phyloP scores from a whole-genome alignment of 2,329 filamentous ascomycete genomes.

The Fusarium coicis region DNA sequence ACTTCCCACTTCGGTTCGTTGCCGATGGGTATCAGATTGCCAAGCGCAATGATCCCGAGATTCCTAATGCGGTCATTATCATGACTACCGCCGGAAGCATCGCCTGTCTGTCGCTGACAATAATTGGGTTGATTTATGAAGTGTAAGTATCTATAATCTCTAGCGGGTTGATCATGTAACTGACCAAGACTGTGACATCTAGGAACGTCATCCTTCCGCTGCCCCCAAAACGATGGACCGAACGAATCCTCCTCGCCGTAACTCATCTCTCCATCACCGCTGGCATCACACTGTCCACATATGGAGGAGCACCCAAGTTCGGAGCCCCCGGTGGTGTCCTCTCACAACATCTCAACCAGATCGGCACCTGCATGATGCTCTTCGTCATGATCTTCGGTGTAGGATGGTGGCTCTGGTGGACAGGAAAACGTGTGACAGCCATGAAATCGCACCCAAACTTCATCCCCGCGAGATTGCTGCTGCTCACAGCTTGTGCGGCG shows the following conservation, averaged over 20 bases:
- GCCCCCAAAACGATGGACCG: background rate
- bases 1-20: background rate
- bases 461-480: background rate
- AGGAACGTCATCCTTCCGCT: background rate
- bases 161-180: fast-evolving
- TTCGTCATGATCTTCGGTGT: background rate
- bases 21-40: background rate
- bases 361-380: background rate
- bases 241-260: background rate
- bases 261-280: background rate
- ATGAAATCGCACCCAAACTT: background rate
- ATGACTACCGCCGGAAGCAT: background rate
- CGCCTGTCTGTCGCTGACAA: background rate
- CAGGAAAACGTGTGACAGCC: background rate
- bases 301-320: background rate
- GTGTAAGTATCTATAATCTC: background rate
- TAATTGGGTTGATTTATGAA: background rate
- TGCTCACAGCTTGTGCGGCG: background rate
- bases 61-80: background rate
- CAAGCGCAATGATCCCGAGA: background rate
- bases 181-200: background rate
- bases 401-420: background rate
- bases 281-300: background rate
- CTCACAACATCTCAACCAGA: background rate
- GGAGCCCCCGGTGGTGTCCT: background rate